Evolutionary conservation across 1,284 basidiomycete genomes (phyloP).

Genomic region (Farysia itapuensis): DNA sequence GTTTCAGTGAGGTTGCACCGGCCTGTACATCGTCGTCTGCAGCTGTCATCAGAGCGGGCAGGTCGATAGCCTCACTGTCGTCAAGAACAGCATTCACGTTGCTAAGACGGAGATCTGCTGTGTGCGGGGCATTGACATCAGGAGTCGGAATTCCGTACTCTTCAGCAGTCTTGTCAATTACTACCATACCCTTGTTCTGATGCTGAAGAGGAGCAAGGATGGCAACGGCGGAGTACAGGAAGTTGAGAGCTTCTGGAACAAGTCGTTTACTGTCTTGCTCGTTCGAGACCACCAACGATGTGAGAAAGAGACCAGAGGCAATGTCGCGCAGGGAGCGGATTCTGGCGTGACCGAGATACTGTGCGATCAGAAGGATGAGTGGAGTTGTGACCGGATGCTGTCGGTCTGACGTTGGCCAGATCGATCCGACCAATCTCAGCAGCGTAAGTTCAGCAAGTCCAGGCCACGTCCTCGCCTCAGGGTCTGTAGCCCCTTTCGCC

Average conservation of each 20-base stretch:
- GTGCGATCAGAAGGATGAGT: constrained; percentile 81
- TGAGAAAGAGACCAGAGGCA: constrained; percentile 83
- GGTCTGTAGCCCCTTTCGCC: constrained; percentile 70
- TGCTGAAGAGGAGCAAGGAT: constrained; percentile 67
- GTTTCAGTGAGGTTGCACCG: constrained; percentile 14
- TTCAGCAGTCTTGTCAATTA: constrained; percentile 14
- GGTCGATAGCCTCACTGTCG: constrained; percentile 6
- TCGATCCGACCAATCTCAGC: constrained; percentile 74
- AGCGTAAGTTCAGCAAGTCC: constrained; percentile 78
- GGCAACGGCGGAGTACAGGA: constrained; percentile 71
- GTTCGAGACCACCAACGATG: constrained; percentile 73
- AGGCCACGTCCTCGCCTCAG: constrained; percentile 81
- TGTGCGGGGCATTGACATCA: constrained; percentile 43
- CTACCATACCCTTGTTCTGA: constrained; percentile 12
- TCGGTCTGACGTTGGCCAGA: constrained; percentile 94
- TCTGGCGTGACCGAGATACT: constrained; percentile 83
- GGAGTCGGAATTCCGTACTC: constrained; percentile 54
- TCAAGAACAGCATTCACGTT: constrained; percentile 3
- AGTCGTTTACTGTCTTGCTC: constrained; percentile 82
- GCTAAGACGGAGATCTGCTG: constrained; percentile 14
- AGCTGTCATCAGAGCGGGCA: constrained; percentile 18
- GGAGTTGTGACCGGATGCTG: constrained; percentile 86
- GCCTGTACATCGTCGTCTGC: neutral
- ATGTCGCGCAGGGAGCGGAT: constrained; percentile 76
- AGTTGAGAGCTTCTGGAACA: constrained; percentile 86